These are phyloP conservation scores for Arthrocladium fulminans DNA, from an alignment of 2,329 filamentous ascomycete genomes.

Conservation along the genomic window DNA sequence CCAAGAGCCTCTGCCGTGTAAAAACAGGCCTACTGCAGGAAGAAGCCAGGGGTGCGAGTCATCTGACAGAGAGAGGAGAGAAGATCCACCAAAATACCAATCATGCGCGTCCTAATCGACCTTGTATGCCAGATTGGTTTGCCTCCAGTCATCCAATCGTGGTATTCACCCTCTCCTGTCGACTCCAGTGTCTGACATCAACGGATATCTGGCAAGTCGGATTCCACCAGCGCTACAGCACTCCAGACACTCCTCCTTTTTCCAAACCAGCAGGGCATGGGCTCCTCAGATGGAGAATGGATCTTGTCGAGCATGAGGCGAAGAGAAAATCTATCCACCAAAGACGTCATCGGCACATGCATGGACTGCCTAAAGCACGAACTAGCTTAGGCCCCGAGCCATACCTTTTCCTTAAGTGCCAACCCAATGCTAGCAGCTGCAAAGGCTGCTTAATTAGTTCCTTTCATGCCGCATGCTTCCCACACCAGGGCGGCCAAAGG, in stretches of 20 bases:
- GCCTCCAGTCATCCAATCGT: conserved; percentile 3
- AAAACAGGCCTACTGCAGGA: neutral
- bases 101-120: neutral
- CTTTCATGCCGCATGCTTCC: neutral
- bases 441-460: neutral
- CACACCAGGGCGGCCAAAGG: neutral
- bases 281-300: neutral
- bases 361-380: neutral
- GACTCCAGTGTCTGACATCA: conserved; percentile 7
- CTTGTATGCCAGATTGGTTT: conserved; percentile 2
- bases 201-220: neutral
- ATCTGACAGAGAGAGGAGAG: conserved; percentile 1
- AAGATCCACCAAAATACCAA: neutral
- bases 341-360: conserved; percentile 2
- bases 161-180: neutral
- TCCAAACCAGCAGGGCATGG: neutral
- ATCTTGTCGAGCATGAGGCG: neutral
- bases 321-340: neutral
- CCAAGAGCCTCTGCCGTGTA: neutral
- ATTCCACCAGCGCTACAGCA: neutral
- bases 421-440: too few relatives aligned
- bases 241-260: conserved; percentile 1
- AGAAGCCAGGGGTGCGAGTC: neutral
- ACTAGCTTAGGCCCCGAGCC: conserved; percentile 4
- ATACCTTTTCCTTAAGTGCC: too few relatives aligned